These are phyloP conservation scores for Lactuca saligna DNA, from an alignment of 129 eudicot species.

Conservation along the genomic window DNA sequence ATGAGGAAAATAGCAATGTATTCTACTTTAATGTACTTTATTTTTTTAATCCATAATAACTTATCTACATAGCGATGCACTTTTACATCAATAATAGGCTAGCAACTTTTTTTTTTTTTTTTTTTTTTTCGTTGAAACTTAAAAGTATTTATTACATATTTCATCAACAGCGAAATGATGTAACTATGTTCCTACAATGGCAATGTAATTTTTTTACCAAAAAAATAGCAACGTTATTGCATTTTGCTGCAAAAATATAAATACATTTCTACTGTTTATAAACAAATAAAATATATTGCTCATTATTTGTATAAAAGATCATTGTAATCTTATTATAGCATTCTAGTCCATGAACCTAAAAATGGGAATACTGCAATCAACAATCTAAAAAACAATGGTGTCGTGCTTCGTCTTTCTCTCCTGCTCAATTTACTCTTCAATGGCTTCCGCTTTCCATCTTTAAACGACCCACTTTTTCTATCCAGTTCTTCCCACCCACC, in stretches of 20 bases:
- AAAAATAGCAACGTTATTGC: neutral
- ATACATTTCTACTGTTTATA: neutral
- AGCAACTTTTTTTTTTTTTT: too few species aligned
- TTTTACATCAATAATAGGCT: too few species aligned
- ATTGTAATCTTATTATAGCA: slow-evolving; percentile 32
- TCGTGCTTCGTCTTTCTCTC: slow-evolving; percentile 36
- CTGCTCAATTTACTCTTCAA: slow-evolving; percentile 38
- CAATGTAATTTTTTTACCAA: neutral
- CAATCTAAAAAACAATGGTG: slow-evolving; percentile 64
- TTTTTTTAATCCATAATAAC: too few species aligned
- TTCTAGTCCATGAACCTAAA: slow-evolving; percentile 66
- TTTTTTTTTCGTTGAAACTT: too few species aligned
- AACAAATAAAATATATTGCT: neutral
- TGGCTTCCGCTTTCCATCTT: slow-evolving; percentile 22
- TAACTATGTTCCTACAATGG: too few species aligned
- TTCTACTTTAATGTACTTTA: too few species aligned
- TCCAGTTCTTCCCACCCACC: slow-evolving; percentile 98
- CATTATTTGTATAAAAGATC: neutral
- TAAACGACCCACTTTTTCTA: slow-evolving; percentile 21
- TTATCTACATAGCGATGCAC: too few species aligned
- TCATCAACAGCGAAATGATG: too few species aligned
- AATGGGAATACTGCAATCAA: slow-evolving; percentile 77
- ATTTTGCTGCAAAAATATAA: neutral
- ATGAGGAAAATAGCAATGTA: too few species aligned
- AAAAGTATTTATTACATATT: too few species aligned